These are phyloP conservation scores for Capronia coronata DNA, from an alignment of 2,329 filamentous ascomycete genomes.

Conservation along the genomic window DNA sequence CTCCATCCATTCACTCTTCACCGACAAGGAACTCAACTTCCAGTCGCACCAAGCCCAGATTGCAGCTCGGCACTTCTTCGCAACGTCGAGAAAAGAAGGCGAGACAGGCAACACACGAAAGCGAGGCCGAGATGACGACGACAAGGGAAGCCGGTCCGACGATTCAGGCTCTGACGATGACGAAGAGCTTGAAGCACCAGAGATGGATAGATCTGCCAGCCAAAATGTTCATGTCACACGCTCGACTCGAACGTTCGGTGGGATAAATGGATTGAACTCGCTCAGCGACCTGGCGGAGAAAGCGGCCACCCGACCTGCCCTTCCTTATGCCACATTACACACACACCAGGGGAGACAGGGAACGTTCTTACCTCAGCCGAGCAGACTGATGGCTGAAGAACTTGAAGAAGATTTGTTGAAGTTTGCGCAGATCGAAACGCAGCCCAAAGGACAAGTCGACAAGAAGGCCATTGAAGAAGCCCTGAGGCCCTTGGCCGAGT, in stretches of 20 bases:
- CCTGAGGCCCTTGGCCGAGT: conserved; percentile 23
- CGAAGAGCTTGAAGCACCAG: conserved; percentile 41
- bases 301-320: conserved; percentile 39
- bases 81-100: conserved; percentile 43
- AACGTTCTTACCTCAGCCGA: conserved; percentile 36
- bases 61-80: conserved; percentile 53
- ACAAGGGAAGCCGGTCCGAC: conserved; percentile 37
- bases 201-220: conserved; percentile 57
- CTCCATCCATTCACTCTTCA: conserved; percentile 59
- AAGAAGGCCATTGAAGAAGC: conserved; percentile 36
- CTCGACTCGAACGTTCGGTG: conserved; percentile 46
- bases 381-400: conserved; percentile 42
- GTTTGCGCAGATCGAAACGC: conserved; percentile 36
- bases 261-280: conserved; percentile 46
- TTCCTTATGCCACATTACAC: conserved; percentile 43
- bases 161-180: conserved; percentile 39
- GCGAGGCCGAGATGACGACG: conserved; percentile 36
- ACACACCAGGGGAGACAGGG: conserved; percentile 40
- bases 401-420: conserved; percentile 42
- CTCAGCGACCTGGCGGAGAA: conserved; percentile 52
- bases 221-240: conserved; percentile 52
- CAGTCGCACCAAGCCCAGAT: conserved; percentile 56
- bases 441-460: conserved; percentile 40
- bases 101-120: conserved; percentile 29
- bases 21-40: conserved; percentile 59